Base-by-base conservation (phyloP, 306 rosid species). In the Sicyos baderoa region DNA sequence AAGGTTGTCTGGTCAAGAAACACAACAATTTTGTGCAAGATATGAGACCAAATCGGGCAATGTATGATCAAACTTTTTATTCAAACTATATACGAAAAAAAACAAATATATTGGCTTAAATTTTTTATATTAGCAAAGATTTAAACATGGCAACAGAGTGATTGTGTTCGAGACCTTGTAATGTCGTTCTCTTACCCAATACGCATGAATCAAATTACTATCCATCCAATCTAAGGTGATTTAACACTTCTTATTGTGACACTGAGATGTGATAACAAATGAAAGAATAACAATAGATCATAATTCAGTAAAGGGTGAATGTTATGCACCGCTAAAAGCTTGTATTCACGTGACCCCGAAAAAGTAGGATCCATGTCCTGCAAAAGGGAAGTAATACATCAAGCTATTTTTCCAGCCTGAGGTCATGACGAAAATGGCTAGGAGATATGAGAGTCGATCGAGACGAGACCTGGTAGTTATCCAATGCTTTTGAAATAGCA, bases 361-460 rank as follows among this genome's bases (percentile, higher is more conserved):
- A 93, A 93, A 32, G 91, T 90, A 54, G 97, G 96, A 86, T 93
- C 99, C 61, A 93, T 45, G n/a, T 93, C 99, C 97, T 90, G 91
- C 78, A 79, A 72, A 81, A 78, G 74, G 8, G 75, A 82, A 73
- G 21, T 66, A 84, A 76, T 5, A 23, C 15, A 16, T 57, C 40
- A 25, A 57, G 14, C 64, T 57, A 25, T 25, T 14, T 27, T 14
- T n/a, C 44, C 42, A 13, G 64, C 19, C 40, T 25, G 18, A 32
- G 66, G 47, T 16, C 22, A 15, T 17, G 66, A 32, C 22, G 32
- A 73, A 77, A 79, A 59, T 76, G 55, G 80, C 1, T 29, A 59
- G 9, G 52, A 13, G 52, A 37, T 37, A 37, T 37, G 9, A 37
- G 44, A 37, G 44, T 37, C 35, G 35, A 29, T 45, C 50, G 11